Evolutionary conservation across 768 basidiomycete species (phyloP).

Genomic region (Collybia sp.): DNA sequence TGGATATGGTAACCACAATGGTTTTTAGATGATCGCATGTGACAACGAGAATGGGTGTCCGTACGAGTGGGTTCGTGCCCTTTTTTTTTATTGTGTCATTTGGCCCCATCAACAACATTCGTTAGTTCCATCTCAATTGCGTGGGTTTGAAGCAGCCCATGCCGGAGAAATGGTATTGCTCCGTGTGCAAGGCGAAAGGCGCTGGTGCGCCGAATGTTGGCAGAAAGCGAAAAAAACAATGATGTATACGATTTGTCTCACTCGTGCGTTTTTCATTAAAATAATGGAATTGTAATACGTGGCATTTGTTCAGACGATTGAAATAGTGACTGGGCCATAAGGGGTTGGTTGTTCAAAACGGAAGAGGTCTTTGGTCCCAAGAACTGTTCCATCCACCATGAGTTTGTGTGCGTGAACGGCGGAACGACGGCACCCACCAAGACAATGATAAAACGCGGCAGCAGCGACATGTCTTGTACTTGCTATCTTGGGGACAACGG

Average conservation of each 20-base stretch:
- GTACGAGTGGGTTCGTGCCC: slow-evolving; percentile 59
- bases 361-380: slow-evolving; percentile 72
- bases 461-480: slow-evolving; percentile 78
- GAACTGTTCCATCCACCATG: slow-evolving; percentile 37
- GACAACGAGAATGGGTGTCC: slow-evolving; percentile 62
- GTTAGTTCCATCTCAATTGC: slow-evolving; percentile 59
- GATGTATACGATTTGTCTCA: too few relatives aligned
- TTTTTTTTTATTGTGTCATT: neutral
- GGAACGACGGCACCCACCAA: slow-evolving; percentile 44
- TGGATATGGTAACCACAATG: neutral
- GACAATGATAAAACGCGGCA: slow-evolving; percentile 80
- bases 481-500: slow-evolving; percentile 57
- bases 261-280: neutral
- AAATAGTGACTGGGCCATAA: slow-evolving; percentile 49
- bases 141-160: slow-evolving; percentile 47
- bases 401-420: neutral
- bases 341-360: slow-evolving; percentile 53
- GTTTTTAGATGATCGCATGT: slow-evolving; percentile 62
- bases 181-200: slow-evolving; percentile 37
- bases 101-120: neutral
- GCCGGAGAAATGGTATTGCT: slow-evolving; percentile 54
- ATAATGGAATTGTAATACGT: slow-evolving; percentile 2
- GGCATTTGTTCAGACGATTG: slow-evolving; percentile 20
- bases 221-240: slow-evolving; percentile 16
- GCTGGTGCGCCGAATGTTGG: slow-evolving; percentile 19